Evolutionary conservation across 441 rosid species (phyloP).

Genomic region (Erodium trifolium): DNA sequence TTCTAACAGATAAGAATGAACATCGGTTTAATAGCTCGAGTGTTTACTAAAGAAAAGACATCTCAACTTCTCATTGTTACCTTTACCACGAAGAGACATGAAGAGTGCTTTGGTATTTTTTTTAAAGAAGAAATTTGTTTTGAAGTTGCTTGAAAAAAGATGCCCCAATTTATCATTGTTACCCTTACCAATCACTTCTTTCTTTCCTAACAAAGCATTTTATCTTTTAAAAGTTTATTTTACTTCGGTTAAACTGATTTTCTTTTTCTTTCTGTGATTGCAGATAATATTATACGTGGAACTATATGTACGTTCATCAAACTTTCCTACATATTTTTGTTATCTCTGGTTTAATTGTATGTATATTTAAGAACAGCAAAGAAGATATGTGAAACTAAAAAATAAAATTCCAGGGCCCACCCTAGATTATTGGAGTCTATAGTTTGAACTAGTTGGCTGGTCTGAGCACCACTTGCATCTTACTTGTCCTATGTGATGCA

Average conservation of each 20-base stretch:
- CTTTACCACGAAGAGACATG: not conserved
- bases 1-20: not conserved
- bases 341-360: not conserved
- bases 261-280: constrained; percentile 14
- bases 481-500: not conserved
- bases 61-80: too few relatives aligned
- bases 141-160: not conserved
- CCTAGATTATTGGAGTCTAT: not conserved
- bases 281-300: not conserved
- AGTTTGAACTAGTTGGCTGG: not conserved
- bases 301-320: constrained; percentile 32
- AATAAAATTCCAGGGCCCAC: not conserved
- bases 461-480: not conserved
- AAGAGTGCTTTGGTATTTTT: not conserved
- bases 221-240: not conserved
- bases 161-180: not conserved
- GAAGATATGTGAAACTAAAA: not conserved
- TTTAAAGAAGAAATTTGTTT: not conserved
- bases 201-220: not conserved
- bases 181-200: not conserved
- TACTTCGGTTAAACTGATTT: constrained; percentile 12
- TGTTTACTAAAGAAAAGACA: not conserved
- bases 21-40: not conserved
- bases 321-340: constrained; percentile 15
- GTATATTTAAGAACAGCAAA: not conserved